phyloP scores from a whole-genome alignment of 2,329 filamentous ascomycete genomes.

The Alternaria sp. region DNA sequence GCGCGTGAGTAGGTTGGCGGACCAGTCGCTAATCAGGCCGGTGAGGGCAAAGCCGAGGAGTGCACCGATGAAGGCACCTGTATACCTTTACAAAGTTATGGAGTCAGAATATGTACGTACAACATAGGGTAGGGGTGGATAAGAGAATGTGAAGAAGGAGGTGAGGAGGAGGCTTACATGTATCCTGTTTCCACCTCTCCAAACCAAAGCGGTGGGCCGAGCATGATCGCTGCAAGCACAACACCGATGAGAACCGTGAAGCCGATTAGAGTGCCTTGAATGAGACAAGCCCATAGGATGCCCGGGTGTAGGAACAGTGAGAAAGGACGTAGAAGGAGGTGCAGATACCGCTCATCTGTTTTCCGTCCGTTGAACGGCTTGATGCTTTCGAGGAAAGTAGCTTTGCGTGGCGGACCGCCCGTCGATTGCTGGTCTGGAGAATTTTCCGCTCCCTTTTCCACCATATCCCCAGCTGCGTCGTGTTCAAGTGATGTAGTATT shows the following conservation, averaged over 20 bases:
- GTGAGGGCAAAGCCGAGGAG: conserved; percentile 79
- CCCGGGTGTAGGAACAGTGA: conserved; percentile 43
- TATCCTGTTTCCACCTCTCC: conserved; percentile 84
- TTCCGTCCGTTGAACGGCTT: conserved; percentile 82
- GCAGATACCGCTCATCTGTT: conserved; percentile 75
- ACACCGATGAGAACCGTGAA: conserved; percentile 94
- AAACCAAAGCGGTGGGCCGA: conserved; percentile 84
- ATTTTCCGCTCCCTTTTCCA: conserved; percentile 5
- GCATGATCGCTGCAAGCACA: conserved; percentile 82
- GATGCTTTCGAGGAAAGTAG: conserved; percentile 67
- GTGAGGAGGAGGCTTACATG: conserved; percentile 44
- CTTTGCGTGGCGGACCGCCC: conserved; percentile 48
- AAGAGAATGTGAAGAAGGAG: not conserved
- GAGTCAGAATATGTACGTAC: not conserved
- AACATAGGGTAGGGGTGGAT: not conserved
- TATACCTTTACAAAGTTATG: conserved; percentile 36
- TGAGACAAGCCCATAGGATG: conserved; percentile 64
- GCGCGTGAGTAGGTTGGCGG: conserved; percentile 73
- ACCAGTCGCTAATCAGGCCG: conserved; percentile 76
- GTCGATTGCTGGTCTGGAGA: conserved; percentile 42
- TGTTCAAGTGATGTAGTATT: not conserved
- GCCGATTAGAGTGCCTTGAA: conserved; percentile 89
- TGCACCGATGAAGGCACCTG: conserved; percentile 84
- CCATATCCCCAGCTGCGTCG: not conserved
- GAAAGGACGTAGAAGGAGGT: conserved; percentile 65